Evolutionary conservation across 2,329 filamentous ascomycete genomes (phyloP).

Genomic region (Aphanoascus verrucosus): DNA sequence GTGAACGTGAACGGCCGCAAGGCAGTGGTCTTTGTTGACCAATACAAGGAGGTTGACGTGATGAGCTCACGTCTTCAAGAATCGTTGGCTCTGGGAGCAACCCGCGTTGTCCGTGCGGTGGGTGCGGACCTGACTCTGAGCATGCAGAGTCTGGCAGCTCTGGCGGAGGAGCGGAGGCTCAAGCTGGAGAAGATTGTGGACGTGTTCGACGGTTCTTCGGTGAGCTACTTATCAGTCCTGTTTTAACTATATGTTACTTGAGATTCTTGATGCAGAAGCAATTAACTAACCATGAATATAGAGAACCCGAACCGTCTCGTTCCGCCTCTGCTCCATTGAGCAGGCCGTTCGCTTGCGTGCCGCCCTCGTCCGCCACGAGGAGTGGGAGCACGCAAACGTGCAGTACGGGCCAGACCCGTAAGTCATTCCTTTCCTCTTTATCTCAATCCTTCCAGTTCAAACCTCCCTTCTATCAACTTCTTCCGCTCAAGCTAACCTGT

Average conservation of each 20-base stretch:
- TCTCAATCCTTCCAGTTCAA: background rate
- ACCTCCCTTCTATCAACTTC: background rate
- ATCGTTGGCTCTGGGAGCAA: conserved; percentile 32
- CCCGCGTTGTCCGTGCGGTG: conserved; percentile 38
- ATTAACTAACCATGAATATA: background rate
- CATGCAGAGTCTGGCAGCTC: conserved; percentile 26
- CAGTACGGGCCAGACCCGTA: conserved; percentile 36
- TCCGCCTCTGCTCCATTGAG: conserved; percentile 40
- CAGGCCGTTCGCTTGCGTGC: conserved; percentile 39
- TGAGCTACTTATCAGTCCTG: conserved; percentile 24
- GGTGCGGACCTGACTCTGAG: conserved; percentile 33
- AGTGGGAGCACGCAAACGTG: conserved; percentile 40
- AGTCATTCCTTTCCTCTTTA: conserved; percentile 13
- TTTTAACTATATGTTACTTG: background rate
- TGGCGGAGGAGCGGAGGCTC: conserved; percentile 31
- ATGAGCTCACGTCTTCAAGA: conserved; percentile 34
- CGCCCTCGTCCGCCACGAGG: conserved; percentile 29
- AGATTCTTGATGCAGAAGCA: background rate
- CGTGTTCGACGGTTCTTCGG: conserved; percentile 31
- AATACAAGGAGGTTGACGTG: conserved; percentile 32
- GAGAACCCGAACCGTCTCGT: conserved; percentile 31
- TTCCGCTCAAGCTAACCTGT: background rate
- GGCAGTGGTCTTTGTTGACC: conserved; percentile 27
- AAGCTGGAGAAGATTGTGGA: conserved; percentile 39
- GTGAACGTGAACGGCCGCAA: conserved; percentile 24